Conservation (phyloP, 306 rosid genomes). For the Luffa acutangula region DNA sequence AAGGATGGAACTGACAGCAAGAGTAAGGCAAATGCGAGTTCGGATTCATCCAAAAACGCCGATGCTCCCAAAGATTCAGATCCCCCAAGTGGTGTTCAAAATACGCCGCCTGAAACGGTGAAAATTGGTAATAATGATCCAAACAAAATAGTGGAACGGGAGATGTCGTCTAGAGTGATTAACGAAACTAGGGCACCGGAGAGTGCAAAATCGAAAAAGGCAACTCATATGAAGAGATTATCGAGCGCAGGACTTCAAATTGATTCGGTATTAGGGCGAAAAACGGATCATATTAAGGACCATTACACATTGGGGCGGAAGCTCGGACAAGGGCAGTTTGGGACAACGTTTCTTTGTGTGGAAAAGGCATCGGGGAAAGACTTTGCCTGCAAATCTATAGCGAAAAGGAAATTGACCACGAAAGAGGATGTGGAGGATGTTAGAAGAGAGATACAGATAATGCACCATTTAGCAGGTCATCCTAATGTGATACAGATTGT, state of each 20-base stretch:
- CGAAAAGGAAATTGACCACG: constrained; percentile 68
- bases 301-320: constrained; percentile 63
- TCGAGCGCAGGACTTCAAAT: constrained; percentile 60
- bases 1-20: constrained; percentile 19
- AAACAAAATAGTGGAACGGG: constrained; percentile 19
- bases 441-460: constrained; percentile 85
- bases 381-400: constrained; percentile 78
- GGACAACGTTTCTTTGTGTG: constrained; percentile 65
- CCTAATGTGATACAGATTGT: constrained; percentile 74
- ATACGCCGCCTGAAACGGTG: constrained; percentile 52
- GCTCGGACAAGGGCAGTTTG: constrained; percentile 91
- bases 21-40: neutral
- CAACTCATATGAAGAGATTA: constrained; percentile 47
- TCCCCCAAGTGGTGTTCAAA: constrained; percentile 30
- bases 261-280: constrained; percentile 70
- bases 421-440: constrained; percentile 93
- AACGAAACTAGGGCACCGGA: constrained; percentile 12
- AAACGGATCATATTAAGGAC: constrained; percentile 61
- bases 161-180: constrained; percentile 10
- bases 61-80: constrained; percentile 4
- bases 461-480: constrained; percentile 93
- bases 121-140: constrained; percentile 26
- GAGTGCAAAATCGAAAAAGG: constrained; percentile 33
- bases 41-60: constrained; percentile 15
- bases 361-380: constrained; percentile 46